Evolutionary conservation across 2,329 filamentous ascomycete genomes (phyloP), one percentile per base, ranked within the genome.

Genomic region (Arthrobotrys conoides): DNA sequence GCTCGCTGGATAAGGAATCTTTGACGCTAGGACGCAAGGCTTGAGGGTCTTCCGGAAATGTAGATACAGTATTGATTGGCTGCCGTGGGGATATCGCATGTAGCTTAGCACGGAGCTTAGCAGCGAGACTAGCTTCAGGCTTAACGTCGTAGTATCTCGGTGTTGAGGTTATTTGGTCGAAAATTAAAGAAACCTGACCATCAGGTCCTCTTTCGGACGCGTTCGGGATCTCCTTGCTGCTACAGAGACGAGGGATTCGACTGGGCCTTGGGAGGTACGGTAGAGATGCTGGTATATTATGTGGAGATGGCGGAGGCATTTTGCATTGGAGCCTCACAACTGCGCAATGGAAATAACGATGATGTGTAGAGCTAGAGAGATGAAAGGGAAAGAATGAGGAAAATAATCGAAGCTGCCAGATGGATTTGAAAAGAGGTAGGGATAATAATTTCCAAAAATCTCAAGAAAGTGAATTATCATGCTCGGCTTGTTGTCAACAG

Each of bases 21-120:
- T 59, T 33, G 4, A 49, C n/a, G 3, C 12, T n/a, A 1, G 64
- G 6, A 0, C 30, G 14, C 4, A 66, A 38, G n/a, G 14, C 16
- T 46, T 22, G n/a, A 16, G 55, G 63, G 38, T 14, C 20, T 14
- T 8, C n/a, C n/a, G 18, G 16, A 8, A 27, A 24, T 6, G 5
- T 5, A 16, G 38, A 14, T 9, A 1, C 16, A 12, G 18, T 16
- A 20, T 18, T 16, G 9, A 20, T n/a, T 12, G 24, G 18, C 18
- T 24, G 41, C 14, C 65, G 65, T 6, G 57, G 48, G 3, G 69
- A 72, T 2, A 76, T 66, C 20, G 41, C 57, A 27, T 66, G 66
- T 36, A 76, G 38, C 30, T 66, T 76, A 12, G 38, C 38, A 49
- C 72, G 27, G 3, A 76, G 65, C 18, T 59, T 59, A 1, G 57